phyloP scores from a whole-genome alignment of 495 filamentous ascomycete genomes.

The Neurospora pannonica region DNA sequence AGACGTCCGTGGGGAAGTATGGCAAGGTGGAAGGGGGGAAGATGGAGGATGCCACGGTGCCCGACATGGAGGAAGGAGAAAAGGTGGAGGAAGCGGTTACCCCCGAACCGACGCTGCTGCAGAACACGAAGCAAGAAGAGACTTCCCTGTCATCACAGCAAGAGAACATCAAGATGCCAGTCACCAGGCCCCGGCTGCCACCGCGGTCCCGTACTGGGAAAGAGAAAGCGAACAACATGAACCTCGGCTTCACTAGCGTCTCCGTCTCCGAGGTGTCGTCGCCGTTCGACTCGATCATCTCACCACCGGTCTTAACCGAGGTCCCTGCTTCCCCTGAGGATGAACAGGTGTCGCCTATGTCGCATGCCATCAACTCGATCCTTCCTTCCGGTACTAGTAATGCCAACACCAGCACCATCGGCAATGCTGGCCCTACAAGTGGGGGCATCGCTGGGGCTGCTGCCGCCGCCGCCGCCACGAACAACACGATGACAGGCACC shows the following conservation, averaged over 20 bases:
- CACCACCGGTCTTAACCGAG: background rate
- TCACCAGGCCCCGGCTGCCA: background rate
- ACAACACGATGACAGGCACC: background rate
- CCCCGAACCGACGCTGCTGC: background rate
- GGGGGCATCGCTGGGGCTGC: background rate
- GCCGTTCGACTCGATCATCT: background rate
- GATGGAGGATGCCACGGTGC: background rate
- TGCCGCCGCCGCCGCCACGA: background rate
- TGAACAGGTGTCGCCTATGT: background rate
- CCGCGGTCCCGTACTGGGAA: background rate
- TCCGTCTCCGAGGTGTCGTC: background rate
- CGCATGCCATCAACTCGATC: background rate
- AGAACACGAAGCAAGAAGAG: background rate
- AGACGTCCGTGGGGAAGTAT: background rate
- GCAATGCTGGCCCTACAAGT: background rate
- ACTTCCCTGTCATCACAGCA: background rate
- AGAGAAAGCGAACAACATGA: background rate
- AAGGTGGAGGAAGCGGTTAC: background rate
- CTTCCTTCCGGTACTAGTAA: background rate
- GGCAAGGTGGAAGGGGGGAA: background rate
- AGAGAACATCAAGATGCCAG: background rate
- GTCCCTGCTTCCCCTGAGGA: background rate
- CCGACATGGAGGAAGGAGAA: background rate
- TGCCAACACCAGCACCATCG: background rate
- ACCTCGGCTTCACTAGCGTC: background rate